Evolutionary conservation across 768 basidiomycete species (phyloP).

Genomic region (Rossbeevera mucosa): DNA sequence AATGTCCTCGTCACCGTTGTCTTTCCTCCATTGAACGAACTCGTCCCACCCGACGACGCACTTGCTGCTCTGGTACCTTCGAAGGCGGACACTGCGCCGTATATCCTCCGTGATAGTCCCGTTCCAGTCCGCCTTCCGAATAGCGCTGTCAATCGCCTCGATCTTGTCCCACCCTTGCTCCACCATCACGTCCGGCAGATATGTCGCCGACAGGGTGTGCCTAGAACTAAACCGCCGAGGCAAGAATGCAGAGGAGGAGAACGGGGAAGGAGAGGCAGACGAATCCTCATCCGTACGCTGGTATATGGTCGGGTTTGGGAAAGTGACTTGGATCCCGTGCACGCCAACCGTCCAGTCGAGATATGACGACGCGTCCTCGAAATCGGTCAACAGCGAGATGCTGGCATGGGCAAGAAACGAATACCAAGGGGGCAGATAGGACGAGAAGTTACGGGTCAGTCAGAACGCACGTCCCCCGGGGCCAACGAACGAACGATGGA

Average conservation of each 20-base stretch:
- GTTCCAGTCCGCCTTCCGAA: slow-evolving; percentile 89
- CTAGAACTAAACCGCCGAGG: slow-evolving; percentile 50
- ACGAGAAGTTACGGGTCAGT: background rate
- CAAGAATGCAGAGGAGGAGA: slow-evolving; percentile 60
- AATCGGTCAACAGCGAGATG: slow-evolving; percentile 89
- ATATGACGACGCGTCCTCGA: slow-evolving; percentile 78
- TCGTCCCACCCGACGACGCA: slow-evolving; percentile 70
- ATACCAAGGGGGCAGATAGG: background rate
- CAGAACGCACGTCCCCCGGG: background rate
- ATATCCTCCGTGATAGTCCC: slow-evolving; percentile 80
- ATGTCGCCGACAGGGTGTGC: slow-evolving; percentile 77
- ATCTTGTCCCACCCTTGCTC: slow-evolving; percentile 94
- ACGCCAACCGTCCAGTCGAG: slow-evolving; percentile 91
- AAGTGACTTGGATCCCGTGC: slow-evolving; percentile 88
- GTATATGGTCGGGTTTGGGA: slow-evolving; percentile 72
- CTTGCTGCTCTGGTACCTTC: slow-evolving; percentile 76
- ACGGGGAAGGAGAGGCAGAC: slow-evolving; percentile 58
- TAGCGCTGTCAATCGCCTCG: slow-evolving; percentile 86
- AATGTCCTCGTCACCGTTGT: slow-evolving; percentile 38
- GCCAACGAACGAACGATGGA: background rate
- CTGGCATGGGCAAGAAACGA: slow-evolving; percentile 35
- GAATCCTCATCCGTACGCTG: slow-evolving; percentile 34
- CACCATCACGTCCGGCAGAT: slow-evolving; percentile 87
- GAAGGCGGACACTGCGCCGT: slow-evolving; percentile 67
- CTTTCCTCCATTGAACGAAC: slow-evolving; percentile 68